Evolutionary conservation across 306 rosid species (phyloP), one percentile per base, ranked within the genome.

Genomic region (Spatholobus suberectus): DNA sequence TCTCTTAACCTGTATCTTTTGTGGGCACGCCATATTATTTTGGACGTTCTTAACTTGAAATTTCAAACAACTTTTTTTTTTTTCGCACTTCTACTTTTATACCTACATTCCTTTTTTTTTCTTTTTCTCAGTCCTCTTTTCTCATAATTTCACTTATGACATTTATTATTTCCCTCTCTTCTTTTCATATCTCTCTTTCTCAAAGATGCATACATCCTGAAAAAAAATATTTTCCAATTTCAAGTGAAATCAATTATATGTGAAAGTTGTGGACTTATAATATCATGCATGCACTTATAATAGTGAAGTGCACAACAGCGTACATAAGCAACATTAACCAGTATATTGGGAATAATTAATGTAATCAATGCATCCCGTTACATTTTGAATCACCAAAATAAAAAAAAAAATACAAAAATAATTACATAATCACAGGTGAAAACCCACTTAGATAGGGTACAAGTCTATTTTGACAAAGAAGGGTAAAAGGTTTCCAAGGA

Each of bases 391-490:
- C 77, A 59, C 77, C 63, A 27, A 73, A 58, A 57, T 26, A 20
- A 51, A 68, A 5, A 63, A 7, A 41, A 70, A 21, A 24, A 58
- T 57, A 23, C 15, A 37, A n/a, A 8, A 17, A n/a, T 2, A 21
- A 58, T 87, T 82, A 78, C 85, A 82, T 78, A 75, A 49, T 81
- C 55, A 57, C 8, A 32, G 63, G 57, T 87, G n/a, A 40, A 75
- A 76, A 77, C 58, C 54, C 86, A 72, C 27, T 14, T 76, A 52
- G 52, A 68, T 77, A 81, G 46, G 76, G 35, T 78, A 84, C 84
- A 84, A 73, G 55, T 40, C 75, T 81, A 77, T 23, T 70, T 84
- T 73, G 62, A 54, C 79, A 59, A 81, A 75, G 34, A 81, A 75
- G 34, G 82, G 52, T 49, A 43, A 81, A 75, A 37, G 46, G 29